A percentile compares a stretch with the other conserved stretches of the same genome.
phyloP scores from a whole-genome alignment of 768 basidiomycete species.

The Xanthoconium stramineum region DNA sequence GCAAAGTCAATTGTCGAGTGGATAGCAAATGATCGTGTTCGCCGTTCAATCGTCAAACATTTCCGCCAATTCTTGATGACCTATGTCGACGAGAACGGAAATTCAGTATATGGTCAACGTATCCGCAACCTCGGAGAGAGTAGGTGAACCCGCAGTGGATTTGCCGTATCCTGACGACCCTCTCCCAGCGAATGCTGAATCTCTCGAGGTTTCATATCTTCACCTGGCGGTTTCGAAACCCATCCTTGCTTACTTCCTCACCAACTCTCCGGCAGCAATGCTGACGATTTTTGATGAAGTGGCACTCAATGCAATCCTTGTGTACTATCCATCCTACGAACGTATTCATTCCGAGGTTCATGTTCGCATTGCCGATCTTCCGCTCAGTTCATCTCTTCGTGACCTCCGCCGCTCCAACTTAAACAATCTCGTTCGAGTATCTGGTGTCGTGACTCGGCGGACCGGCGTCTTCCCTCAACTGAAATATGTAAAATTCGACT shows the following conservation, averaged over 20 bases:
- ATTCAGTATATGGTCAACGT: slow-evolving; percentile 91
- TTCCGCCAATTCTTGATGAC: slow-evolving; percentile 96
- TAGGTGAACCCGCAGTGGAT: slow-evolving; percentile 37
- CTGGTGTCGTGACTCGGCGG: slow-evolving; percentile 92
- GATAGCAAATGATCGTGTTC: slow-evolving; percentile 91
- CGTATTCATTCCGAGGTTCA: slow-evolving; percentile 98
- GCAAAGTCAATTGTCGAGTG: slow-evolving; percentile 97
- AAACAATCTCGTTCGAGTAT: slow-evolving; percentile 93
- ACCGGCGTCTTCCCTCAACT: slow-evolving; percentile 98
- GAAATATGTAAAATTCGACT: slow-evolving; percentile 99
- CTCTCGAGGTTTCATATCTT: slow-evolving; percentile 95
- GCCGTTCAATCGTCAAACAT: slow-evolving; percentile 84
- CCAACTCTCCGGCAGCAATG: slow-evolving; percentile 92
- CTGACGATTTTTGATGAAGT: slow-evolving; percentile 93
- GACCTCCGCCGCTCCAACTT: slow-evolving; percentile 90
- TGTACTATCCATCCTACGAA: slow-evolving; percentile 94
- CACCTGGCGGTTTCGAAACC: slow-evolving; percentile 91
- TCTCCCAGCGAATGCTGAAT: slow-evolving; percentile 85
- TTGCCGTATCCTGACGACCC: slow-evolving; percentile 10
- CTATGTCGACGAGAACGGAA: slow-evolving; percentile 87
- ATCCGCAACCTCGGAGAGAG: slow-evolving; percentile 95
- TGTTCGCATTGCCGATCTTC: slow-evolving; percentile 93
- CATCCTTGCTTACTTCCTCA: slow-evolving; percentile 95
- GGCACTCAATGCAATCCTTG: slow-evolving; percentile 88
- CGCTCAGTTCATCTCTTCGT: slow-evolving; percentile 83